Evolutionary conservation across 306 rosid genomes (phyloP).

Genomic region (Vicia sativa): DNA sequence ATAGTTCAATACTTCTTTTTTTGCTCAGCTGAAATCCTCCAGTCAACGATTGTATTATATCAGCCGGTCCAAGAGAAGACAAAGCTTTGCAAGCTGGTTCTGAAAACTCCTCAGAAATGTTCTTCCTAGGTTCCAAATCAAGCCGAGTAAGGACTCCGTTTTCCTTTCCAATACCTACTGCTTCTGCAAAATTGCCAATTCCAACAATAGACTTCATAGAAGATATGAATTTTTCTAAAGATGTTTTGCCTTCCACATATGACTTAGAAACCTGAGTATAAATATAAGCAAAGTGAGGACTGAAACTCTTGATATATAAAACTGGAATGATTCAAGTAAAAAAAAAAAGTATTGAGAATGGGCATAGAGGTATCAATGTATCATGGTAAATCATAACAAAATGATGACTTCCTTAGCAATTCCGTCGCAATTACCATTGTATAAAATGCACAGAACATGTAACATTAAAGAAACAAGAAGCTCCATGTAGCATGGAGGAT

Average conservation of each 20-base stretch:
- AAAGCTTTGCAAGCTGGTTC: constrained; percentile 55
- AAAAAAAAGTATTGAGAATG: background rate
- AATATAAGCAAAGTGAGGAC: background rate
- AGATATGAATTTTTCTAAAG: background rate
- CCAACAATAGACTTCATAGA: constrained; percentile 65
- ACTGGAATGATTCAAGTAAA: too few species aligned
- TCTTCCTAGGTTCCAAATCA: constrained; percentile 56
- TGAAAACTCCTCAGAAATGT: constrained; percentile 37
- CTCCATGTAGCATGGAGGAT: too few species aligned
- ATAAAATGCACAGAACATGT: background rate
- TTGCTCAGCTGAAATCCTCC: constrained; percentile 72
- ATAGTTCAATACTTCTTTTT: constrained; percentile 64
- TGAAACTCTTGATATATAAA: constrained; percentile 3
- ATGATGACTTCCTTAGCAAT: background rate
- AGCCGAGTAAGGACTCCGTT: constrained; percentile 37
- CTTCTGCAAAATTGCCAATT: constrained; percentile 63
- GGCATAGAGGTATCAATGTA: background rate
- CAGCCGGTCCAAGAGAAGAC: constrained; percentile 43
- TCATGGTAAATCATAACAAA: background rate
- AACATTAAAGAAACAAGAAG: too few species aligned
- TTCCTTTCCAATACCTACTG: constrained; percentile 66
- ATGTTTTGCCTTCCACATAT: background rate
- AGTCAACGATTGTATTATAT: constrained; percentile 57
- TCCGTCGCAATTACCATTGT: background rate
- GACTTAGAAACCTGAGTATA: constrained; percentile 1